Base-by-base conservation (phyloP, 2,329 filamentous ascomycete species). In the Diaporthe sp. region DNA sequence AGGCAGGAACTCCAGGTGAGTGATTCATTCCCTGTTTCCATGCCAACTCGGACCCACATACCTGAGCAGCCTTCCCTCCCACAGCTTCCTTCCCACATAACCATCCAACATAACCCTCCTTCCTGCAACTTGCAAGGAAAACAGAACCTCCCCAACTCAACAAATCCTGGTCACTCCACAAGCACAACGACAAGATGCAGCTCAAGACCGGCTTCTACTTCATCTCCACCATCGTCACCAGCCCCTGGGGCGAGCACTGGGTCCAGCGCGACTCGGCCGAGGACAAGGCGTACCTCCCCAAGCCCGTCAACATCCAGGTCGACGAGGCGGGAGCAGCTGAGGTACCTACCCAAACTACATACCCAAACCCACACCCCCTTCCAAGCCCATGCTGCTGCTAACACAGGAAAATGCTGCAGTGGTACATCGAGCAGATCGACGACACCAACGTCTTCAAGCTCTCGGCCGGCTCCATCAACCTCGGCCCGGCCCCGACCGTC, bases 161-260 rank as follows among this genome's bases (percentile, higher is more conserved):
- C 15, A 3, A 19, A 10, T 19, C 25, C 25, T 55, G 8, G 19
- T 3, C 13, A 19, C 25, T 17, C 6, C 53, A 55, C 13, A 44
- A 17, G 8, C 12, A 39, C 10, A 51, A 61, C 19, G 17, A 15
- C 39, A 73, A 57, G 39, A 73, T 73, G 72, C 72, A 73, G 61
- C 72, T 73, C 60, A 44, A 28, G 15, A 73, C 37, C 34, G 72
- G 72, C 31, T 31, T 67, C 60, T 73, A 73, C 60, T 65, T 37
- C 60, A 57, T 73, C 72, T 73, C 72, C 46, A 73, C 72, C 39
- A 37, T 73, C 72, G 60, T 37, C 46, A 67, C 58, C 72, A 73
- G 34, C 34, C 72, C 72, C 42, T 73, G 46, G 46, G 72, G 72
- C 28, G 72, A 73, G 31, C 72, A 39, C 49, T 73, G 72, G 72